phyloP scores from a whole-genome alignment of 768 basidiomycete species.

The Podaxis pistillaris region DNA sequence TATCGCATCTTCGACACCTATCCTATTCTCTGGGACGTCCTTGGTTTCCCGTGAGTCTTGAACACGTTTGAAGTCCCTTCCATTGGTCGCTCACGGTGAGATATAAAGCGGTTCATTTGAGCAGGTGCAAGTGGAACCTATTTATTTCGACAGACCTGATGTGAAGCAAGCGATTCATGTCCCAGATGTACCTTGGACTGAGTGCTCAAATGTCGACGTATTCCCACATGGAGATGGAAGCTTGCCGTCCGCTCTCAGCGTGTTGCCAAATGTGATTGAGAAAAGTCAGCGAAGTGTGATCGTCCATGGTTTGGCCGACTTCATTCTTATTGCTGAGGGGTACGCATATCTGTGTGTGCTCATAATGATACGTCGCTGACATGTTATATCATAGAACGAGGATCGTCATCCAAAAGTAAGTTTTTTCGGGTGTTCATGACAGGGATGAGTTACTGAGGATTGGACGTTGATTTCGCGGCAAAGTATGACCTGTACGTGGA shows the following conservation, averaged over 20 bases:
- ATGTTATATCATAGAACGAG: constrained; percentile 37
- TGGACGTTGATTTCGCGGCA: not conserved
- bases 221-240: constrained; percentile 64
- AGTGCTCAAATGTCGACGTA: constrained; percentile 60
- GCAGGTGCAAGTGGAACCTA: constrained; percentile 50
- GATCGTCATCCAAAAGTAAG: constrained; percentile 66
- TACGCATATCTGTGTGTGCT: constrained; percentile 25
- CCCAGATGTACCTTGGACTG: constrained; percentile 60
- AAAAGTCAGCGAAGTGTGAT: constrained; percentile 69
- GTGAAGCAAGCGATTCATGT: constrained; percentile 75
- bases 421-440: not conserved
- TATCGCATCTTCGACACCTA: constrained; percentile 78
- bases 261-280: constrained; percentile 74
- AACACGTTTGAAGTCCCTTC: not conserved
- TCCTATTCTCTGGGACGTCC: constrained; percentile 75
- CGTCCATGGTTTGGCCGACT: constrained; percentile 73
- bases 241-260: constrained; percentile 58
- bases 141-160: constrained; percentile 70
- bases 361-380: not conserved
- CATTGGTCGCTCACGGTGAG: not conserved
- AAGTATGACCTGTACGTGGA: constrained; percentile 40
- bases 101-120: constrained; percentile 50
- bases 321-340: constrained; percentile 74
- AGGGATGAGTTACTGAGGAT: not conserved
- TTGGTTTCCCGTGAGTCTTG: constrained; percentile 67